Evolutionary conservation across 2,329 filamentous ascomycete genomes (phyloP).

Genomic region (Ceratocystis huliohia): DNA sequence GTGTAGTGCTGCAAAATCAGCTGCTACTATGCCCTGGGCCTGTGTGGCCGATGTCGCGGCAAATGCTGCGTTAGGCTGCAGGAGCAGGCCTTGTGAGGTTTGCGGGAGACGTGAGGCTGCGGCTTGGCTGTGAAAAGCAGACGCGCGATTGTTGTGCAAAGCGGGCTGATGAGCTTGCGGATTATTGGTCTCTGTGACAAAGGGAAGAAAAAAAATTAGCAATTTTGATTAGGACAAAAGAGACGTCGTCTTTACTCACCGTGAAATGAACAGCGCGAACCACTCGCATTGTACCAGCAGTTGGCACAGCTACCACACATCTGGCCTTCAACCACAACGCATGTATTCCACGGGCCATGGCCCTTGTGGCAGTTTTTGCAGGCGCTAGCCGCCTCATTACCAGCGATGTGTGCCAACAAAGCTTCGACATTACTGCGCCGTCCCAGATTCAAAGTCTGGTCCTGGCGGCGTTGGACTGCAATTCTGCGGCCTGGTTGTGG

Average conservation of each 20-base stretch:
- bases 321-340: slow-evolving; percentile 46
- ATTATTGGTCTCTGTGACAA: slow-evolving; percentile 34
- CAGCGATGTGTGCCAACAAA: slow-evolving; percentile 44
- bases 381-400: slow-evolving; percentile 34
- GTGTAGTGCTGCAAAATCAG: slow-evolving; percentile 4
- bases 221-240: not conserved
- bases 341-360: slow-evolving; percentile 46
- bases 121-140: slow-evolving; percentile 17
- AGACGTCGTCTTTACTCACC: slow-evolving; percentile 32
- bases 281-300: slow-evolving; percentile 52
- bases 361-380: slow-evolving; percentile 50
- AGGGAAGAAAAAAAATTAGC: not conserved
- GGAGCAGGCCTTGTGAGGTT: slow-evolving; percentile 15
- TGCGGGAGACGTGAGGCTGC: slow-evolving; percentile 23
- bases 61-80: slow-evolving; percentile 4
- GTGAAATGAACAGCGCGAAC: slow-evolving; percentile 47
- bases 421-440: slow-evolving; percentile 49
- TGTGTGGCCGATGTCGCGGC: not conserved
- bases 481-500: slow-evolving; percentile 37
- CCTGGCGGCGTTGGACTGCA: slow-evolving; percentile 40
- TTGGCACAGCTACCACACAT: slow-evolving; percentile 51
- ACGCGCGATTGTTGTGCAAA: slow-evolving; percentile 16
- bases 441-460: slow-evolving; percentile 43
- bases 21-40: not conserved
- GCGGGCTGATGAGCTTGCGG: slow-evolving; percentile 28